Percentiles rank a stretch among this genome's conserved stretches.
Evolutionary conservation across 345 rosid species (phyloP).

Genomic region (Jatropha curcas): DNA sequence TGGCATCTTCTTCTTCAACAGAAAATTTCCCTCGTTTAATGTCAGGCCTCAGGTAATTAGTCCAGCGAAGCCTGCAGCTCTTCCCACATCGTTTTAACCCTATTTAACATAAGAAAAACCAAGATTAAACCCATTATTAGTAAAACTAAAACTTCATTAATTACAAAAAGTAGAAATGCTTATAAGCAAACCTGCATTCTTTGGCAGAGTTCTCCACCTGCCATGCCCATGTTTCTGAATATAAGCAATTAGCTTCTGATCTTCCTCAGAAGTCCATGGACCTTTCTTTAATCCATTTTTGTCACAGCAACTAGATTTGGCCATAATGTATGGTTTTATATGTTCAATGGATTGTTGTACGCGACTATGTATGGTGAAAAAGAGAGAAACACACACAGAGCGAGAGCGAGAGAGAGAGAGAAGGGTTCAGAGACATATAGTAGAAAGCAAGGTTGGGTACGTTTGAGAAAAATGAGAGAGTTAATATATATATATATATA

Average conservation of each 20-base stretch:
- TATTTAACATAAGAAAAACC: background rate
- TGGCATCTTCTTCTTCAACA: slow-evolving; percentile 71
- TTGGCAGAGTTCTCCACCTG: slow-evolving; percentile 79
- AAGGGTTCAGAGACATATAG: no score
- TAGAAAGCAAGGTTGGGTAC: background rate
- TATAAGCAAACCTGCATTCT: slow-evolving; percentile 55
- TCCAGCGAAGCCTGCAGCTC: slow-evolving; percentile 89
- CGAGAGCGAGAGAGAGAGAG: background rate
- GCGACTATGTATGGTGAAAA: slow-evolving; percentile 19
- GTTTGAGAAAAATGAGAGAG: background rate
- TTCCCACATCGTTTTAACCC: slow-evolving; percentile 74
- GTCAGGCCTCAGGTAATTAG: slow-evolving; percentile 83
- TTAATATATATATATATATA: slow-evolving; percentile 30
- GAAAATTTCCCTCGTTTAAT: slow-evolving; percentile 82
- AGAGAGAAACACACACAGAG: background rate
- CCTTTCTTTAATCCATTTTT: slow-evolving; percentile 75
- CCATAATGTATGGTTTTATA: slow-evolving; percentile 38
- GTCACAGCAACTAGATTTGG: slow-evolving; percentile 46
- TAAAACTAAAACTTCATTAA: no score
- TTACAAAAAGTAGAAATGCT: background rate
- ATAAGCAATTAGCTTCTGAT: slow-evolving; percentile 58
- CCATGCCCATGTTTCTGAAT: slow-evolving; percentile 76
- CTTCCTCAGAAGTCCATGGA: slow-evolving; percentile 92
- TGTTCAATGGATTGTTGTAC: background rate
- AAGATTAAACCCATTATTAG: background rate